Evolutionary conservation across 106 monocot genomes (phyloP).

Genomic region (Ottelia alismoides): DNA sequence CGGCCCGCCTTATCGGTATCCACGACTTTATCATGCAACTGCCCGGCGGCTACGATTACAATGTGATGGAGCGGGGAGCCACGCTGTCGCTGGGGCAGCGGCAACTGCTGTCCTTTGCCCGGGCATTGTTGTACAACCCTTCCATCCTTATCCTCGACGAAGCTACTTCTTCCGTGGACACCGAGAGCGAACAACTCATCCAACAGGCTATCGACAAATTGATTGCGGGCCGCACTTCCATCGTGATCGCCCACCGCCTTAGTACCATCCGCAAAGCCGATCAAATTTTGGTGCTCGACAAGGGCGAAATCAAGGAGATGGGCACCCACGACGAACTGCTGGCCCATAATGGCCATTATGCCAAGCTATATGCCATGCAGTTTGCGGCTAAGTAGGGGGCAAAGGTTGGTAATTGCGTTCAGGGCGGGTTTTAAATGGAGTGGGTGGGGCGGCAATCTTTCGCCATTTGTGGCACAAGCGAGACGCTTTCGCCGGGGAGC

Average conservation of each 20-base stretch:
- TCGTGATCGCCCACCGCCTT: constrained; percentile 14
- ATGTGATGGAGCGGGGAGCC: constrained; percentile 13
- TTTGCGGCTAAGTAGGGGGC: too few relatives aligned
- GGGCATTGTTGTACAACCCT: constrained; percentile 14
- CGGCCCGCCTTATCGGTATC: constrained; percentile 50
- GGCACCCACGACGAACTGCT: constrained; percentile 8
- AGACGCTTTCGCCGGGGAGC: too few relatives aligned
- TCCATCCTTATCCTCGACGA: constrained; percentile 13
- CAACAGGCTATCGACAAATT: constrained; percentile 14
- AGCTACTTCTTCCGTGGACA: constrained; percentile 14
- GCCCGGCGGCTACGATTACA: constrained; percentile 62
- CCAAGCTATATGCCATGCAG: too few relatives aligned
- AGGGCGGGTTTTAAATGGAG: too few relatives aligned
- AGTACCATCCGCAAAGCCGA: constrained; percentile 1
- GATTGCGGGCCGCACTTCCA: constrained; percentile 5
- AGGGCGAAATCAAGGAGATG: constrained; percentile 9
- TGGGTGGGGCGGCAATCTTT: too few relatives aligned
- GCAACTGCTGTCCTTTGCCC: constrained; percentile 14
- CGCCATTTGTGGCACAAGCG: too few relatives aligned
- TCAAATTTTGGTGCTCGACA: constrained; percentile 7
- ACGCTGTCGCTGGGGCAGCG: constrained; percentile 15
- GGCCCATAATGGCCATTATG: too few relatives aligned
- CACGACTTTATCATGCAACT: constrained; percentile 60
- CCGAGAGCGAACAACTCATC: constrained; percentile 8
- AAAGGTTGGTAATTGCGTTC: too few relatives aligned